A percentile compares a stretch with the other conserved stretches of the same genome.
phyloP scores from a whole-genome alignment of 2,329 filamentous ascomycete genomes.

The Aschersonia sp. region DNA sequence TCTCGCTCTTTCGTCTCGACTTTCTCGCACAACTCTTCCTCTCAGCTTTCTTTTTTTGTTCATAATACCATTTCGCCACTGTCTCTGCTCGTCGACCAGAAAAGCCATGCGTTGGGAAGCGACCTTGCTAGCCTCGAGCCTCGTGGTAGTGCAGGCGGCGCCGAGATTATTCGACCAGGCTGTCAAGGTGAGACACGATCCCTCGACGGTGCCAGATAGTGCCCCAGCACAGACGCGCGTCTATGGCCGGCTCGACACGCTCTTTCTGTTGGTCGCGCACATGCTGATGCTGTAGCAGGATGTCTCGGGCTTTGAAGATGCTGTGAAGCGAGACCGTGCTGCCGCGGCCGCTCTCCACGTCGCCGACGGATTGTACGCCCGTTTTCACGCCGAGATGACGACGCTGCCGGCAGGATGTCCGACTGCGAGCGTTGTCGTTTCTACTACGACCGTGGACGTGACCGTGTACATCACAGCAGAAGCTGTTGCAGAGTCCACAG shows the following conservation, averaged over 20 bases:
- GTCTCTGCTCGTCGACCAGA: constrained; percentile 1
- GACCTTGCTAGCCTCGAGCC: constrained; percentile 1
- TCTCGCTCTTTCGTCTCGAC: too few relatives aligned
- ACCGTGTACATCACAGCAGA: constrained; percentile 14
- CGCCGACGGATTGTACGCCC: constrained; percentile 1
- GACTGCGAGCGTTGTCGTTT: constrained; percentile 10
- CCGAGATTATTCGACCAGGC: constrained; percentile 1
- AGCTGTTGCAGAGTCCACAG: constrained; percentile 9
- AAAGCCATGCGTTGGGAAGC: not conserved
- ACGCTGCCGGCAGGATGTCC: constrained; percentile 9
- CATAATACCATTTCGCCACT: not conserved
- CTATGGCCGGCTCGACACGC: too few relatives aligned
- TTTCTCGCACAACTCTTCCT: too few relatives aligned
- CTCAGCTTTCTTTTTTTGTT: constrained; percentile 1
- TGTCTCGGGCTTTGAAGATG: not conserved
- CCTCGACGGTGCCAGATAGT: too few relatives aligned
- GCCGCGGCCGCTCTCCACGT: not conserved
- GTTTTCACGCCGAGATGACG: not conserved
- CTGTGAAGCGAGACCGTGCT: not conserved
- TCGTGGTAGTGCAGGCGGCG: constrained; percentile 2
- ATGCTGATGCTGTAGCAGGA: not conserved
- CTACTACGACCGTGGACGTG: constrained; percentile 17
- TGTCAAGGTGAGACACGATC: not conserved
- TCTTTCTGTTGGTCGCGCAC: too few relatives aligned
- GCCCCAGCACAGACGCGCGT: too few relatives aligned